Conservation (phyloP, 2,329 filamentous ascomycete species). For the Didymosphaeria variabile region DNA sequence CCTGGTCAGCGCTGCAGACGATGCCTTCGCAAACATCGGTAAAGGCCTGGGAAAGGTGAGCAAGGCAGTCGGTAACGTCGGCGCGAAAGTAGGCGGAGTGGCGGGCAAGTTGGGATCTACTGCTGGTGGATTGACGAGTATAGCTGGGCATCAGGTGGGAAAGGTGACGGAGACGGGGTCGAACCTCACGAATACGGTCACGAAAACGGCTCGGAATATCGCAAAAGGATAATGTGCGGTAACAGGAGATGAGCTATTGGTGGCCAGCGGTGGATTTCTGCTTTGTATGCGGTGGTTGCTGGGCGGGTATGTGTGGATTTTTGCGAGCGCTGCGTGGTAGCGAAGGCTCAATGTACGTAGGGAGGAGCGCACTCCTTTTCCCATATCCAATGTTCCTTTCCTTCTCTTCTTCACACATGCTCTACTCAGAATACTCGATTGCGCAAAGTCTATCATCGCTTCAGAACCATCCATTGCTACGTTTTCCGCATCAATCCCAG, state of each 20-base stretch:
- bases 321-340: background rate
- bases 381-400: background rate
- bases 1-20: slow-evolving; percentile 2
- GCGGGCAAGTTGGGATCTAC: slow-evolving; percentile 2
- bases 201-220: slow-evolving; percentile 1
- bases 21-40: slow-evolving; percentile 12
- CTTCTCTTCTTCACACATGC: background rate
- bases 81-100: background rate
- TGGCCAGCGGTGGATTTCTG: background rate
- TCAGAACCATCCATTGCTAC: background rate
- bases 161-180: background rate
- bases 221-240: background rate
- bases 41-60: slow-evolving; percentile 4
- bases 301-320: background rate
- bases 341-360: background rate
- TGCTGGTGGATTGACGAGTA: background rate
- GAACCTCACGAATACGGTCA: background rate
- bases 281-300: background rate
- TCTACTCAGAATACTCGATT: background rate
- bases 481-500: background rate
- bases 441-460: background rate
- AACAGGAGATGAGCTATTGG: background rate
- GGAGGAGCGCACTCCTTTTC: background rate
- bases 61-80: background rate
- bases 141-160: background rate